Evolutionary conservation across 2,329 filamentous ascomycete species (phyloP), one percentile per base, ranked within the genome.

Genomic region (Cladosporium sphaerospermum): DNA sequence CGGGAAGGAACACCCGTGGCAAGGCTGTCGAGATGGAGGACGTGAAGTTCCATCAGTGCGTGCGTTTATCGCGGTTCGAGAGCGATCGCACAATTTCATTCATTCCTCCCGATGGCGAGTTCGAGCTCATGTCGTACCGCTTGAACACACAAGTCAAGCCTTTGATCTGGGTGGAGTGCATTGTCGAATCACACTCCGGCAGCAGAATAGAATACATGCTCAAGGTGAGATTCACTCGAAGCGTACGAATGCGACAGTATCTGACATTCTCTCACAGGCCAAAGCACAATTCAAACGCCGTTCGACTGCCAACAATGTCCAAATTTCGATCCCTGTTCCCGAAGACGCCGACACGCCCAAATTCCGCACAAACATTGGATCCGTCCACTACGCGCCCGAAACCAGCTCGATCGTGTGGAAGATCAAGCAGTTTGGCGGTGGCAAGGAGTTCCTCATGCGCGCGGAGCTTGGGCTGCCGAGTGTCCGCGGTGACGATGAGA

Each of bases 1-100:
- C 93, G 0, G 93, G 93, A 28, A 82, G 93, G 57, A 89, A 92
- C 13, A 97, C 92, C 39, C 78, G 93, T 65, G 93, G 93, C 56
- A 99, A 99, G 74, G 89, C 93, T 9, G 93, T 99, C 59, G 93
- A 99, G 75, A 99, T 99, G 93, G 93, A 99, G 67, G 93, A 99
- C 64, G 93, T 99, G 72, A 99, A 99, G 67, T 99, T 99, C 72
- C 93, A 99, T 73, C 93, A 99, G 71, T 99, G 93, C 68, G 93
- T 99, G 59, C 84, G 93, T 58, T 79, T 99, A 59, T 95, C 90
- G 45, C 83, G 93, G 61, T 99, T 99, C 73, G 93, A 99, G 72
- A 99, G 97, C 72, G 93, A 99, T 76, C 81, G 93, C 56, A 99
- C 93, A 36, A 99, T 99, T 73, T 96, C 89, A 68, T 99, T 99